phyloP scores from a whole-genome alignment of 2,329 filamentous ascomycete genomes.

The Chrysoporthe deuterocubensis region DNA sequence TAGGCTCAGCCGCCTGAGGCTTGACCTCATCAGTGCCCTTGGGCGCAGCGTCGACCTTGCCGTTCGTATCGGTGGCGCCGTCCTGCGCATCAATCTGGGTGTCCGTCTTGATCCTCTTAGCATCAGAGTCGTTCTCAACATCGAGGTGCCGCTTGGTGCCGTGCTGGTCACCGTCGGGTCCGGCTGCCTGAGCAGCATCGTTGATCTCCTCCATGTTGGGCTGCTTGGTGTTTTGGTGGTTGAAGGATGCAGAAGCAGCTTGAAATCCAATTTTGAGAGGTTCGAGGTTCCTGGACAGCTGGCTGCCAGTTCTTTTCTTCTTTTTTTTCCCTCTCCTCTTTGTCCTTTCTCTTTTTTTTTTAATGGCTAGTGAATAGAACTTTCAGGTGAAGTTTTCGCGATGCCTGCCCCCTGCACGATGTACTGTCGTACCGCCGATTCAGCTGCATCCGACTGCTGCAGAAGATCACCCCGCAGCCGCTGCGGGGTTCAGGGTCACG shows the following conservation, averaged over 20 bases:
- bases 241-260: background rate
- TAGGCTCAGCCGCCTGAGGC: background rate
- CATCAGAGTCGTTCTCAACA: constrained; percentile 35
- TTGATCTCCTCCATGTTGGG: constrained; percentile 19
- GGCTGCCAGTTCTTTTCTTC: background rate
- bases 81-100: constrained; percentile 27
- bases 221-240: background rate
- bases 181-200: constrained; percentile 20
- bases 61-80: constrained; percentile 19
- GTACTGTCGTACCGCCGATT: background rate
- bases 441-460: constrained; percentile 5
- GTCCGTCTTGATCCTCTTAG: constrained; percentile 65
- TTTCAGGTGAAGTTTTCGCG: background rate
- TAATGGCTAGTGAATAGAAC: background rate
- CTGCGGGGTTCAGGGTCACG: constrained; percentile 6
- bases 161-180: constrained; percentile 28
- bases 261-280: background rate
- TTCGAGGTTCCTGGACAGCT: background rate
- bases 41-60: background rate
- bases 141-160: constrained; percentile 29
- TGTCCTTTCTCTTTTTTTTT: background rate
- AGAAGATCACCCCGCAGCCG: constrained; percentile 15
- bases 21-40: background rate
- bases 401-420: constrained; percentile 10
- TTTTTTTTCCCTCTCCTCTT: background rate